phyloP scores from a whole-genome alignment of 2,329 filamentous ascomycete species.

The Alternaria gaisen region DNA sequence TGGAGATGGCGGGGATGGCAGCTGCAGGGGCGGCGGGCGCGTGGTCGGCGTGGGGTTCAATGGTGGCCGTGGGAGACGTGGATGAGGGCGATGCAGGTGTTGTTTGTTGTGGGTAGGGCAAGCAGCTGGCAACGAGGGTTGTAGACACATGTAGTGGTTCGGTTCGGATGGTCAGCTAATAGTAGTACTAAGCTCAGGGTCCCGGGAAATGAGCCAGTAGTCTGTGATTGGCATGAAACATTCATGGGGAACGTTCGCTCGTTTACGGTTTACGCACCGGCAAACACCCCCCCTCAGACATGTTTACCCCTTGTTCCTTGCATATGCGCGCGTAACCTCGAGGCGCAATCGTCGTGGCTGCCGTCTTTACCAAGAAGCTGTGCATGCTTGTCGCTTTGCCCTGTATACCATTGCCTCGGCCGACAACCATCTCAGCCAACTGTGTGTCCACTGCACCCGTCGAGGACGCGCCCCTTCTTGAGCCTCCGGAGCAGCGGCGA shows the following conservation, averaged over 20 bases:
- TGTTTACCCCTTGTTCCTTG: slow-evolving; percentile 4
- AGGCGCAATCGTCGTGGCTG: slow-evolving; percentile 3
- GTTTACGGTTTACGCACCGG: not conserved
- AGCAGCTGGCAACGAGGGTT: slow-evolving; percentile 4
- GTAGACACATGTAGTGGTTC: slow-evolving; percentile 15
- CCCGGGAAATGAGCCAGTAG: slow-evolving; percentile 27
- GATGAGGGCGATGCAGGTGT: not conserved
- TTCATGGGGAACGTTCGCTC: slow-evolving; percentile 3
- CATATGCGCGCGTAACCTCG: slow-evolving; percentile 11
- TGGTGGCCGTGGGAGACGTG: slow-evolving; percentile 1
- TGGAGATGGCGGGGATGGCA: slow-evolving; percentile 13
- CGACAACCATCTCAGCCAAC: not conserved
- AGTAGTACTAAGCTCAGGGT: slow-evolving; percentile 8
- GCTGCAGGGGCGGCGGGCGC: slow-evolving; percentile 13
- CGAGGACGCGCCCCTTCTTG: not conserved
- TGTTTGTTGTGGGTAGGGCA: not conserved
- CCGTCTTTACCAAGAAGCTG: not conserved
- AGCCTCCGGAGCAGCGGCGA: not conserved
- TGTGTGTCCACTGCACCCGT: not conserved
- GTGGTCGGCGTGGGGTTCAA: slow-evolving; percentile 18
- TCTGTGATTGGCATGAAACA: slow-evolving; percentile 3
- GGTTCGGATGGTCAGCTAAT: slow-evolving; percentile 15
- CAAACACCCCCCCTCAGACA: not conserved
- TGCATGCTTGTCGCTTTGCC: not conserved
- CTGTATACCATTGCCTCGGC: not conserved